Base-by-base conservation (phyloP, 345 rosid genomes). In the Syzygium aromaticum region DNA sequence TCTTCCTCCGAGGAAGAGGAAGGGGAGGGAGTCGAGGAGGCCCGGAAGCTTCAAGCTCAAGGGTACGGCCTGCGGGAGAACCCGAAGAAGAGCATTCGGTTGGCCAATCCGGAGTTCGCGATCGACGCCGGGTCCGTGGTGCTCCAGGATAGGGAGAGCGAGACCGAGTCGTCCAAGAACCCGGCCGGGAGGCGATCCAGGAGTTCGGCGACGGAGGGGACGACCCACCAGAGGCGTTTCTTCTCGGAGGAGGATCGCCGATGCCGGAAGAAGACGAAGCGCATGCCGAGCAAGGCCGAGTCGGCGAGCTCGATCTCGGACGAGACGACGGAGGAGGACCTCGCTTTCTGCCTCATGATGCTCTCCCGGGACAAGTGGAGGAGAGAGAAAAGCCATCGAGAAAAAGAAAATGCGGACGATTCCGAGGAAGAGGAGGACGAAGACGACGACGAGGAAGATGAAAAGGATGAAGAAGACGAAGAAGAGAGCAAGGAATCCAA, bases 301-400 rank as follows among this genome's bases (percentile, higher is more conserved):
- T 95, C 92, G 82, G 93, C 89, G 86, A 95, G 99, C 90, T 84
- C 97, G 52, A 91, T 94, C 90, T 96, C 99, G 25, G 95, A 94
- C 38, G 92, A 95, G 2, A 94, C 97, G 1, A 93, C 98, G 2
- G 99, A 96, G 40, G 98, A 95, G 90, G 99, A 95, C 89, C 95
- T 98, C 14, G 99, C 99, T 46, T 92, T 95, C 89, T 96, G 98
- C 90, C 97, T 98, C 38, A 95, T 98, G 95, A 93, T 98, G 98
- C 92, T 98, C 0, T 98, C 99, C 1, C 92, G 98, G 87, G 98
- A 95, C 89, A 92, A 92, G 52, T 95, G 99, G 99, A 95, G 91
- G 89, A 85, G 56, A 38, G 77, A 77, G 91, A 87, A 67, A 53
- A 84, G 13, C 83, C 43, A 22, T 19, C 56, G 49, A 51, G 84